Conservation (phyloP, 768 basidiomycete genomes). For the Phaffia tasmanica region DNA sequence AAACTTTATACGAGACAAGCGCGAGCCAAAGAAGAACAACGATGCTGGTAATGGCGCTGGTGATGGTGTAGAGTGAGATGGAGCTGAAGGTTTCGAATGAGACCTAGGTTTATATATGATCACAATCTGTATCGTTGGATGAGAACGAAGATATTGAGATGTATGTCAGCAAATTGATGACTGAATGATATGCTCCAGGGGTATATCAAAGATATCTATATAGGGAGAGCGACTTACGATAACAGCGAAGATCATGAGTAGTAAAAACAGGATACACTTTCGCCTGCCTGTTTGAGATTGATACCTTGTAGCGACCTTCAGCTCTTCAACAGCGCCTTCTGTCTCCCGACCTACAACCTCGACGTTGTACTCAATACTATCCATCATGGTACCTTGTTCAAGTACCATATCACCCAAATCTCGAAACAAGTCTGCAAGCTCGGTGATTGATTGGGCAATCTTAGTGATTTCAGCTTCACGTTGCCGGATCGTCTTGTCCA, state of each 20-base stretch:
- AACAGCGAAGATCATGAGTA: slow-evolving; percentile 73
- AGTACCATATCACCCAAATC: slow-evolving; percentile 87
- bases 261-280: slow-evolving; percentile 80
- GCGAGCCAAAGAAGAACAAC: too few species aligned
- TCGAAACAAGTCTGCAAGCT: slow-evolving; percentile 89
- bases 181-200: background rate
- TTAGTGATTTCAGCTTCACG: slow-evolving; percentile 60
- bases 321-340: slow-evolving; percentile 70
- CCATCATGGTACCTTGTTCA: slow-evolving; percentile 92
- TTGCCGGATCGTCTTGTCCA: slow-evolving; percentile 14
- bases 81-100: background rate
- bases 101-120: slow-evolving; percentile 81
- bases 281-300: slow-evolving; percentile 87
- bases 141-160: background rate
- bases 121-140: slow-evolving; percentile 42
- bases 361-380: slow-evolving; percentile 95
- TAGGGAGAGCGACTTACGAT: slow-evolving; percentile 37
- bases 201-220: too few species aligned
- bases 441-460: slow-evolving; percentile 82
- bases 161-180: background rate
- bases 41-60: too few species aligned
- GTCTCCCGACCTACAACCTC: slow-evolving; percentile 77
- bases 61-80: background rate
- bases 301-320: slow-evolving; percentile 74
- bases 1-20: too few species aligned